A percentile compares a stretch with the other conserved stretches of the same genome.
phyloP scores from a whole-genome alignment of 2,329 filamentous ascomycete species.

The Scytalidium lignicola region DNA sequence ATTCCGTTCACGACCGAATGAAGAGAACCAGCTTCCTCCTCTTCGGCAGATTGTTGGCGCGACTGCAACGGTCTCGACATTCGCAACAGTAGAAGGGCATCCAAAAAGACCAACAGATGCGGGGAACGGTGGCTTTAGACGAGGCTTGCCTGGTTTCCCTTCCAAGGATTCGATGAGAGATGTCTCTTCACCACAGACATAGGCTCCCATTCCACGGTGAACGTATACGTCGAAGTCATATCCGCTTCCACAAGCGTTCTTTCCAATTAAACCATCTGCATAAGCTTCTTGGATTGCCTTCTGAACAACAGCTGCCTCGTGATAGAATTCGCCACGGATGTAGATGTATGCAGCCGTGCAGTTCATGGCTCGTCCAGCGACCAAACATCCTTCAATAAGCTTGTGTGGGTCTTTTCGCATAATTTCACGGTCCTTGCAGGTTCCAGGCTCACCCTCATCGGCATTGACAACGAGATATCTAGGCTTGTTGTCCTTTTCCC shows the following conservation, averaged over 20 bases:
- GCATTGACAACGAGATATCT: slow-evolving; percentile 97
- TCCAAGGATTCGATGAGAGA: slow-evolving; percentile 97
- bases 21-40: slow-evolving; percentile 87
- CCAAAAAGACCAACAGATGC: slow-evolving; percentile 96
- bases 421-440: slow-evolving; percentile 98
- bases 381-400: slow-evolving; percentile 92
- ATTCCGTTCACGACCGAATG: slow-evolving; percentile 93
- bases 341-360: slow-evolving; percentile 98
- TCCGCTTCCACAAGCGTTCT: slow-evolving; percentile 94
- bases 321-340: slow-evolving; percentile 96
- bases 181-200: slow-evolving; percentile 97
- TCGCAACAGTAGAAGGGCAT: slow-evolving; percentile 95
- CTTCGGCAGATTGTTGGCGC: slow-evolving; percentile 93
- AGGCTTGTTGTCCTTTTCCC: slow-evolving; percentile 96
- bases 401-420: slow-evolving; percentile 99
- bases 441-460: slow-evolving; percentile 97
- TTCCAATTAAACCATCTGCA: slow-evolving; percentile 87
- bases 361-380: slow-evolving; percentile 97
- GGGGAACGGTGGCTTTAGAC: slow-evolving; percentile 97
- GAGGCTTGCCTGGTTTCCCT: slow-evolving; percentile 97
- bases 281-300: slow-evolving; percentile 97
- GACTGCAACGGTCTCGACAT: slow-evolving; percentile 95
- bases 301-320: slow-evolving; percentile 91
- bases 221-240: slow-evolving; percentile 98
- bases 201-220: slow-evolving; percentile 94